Evolutionary conservation across 2,329 filamentous ascomycete genomes (phyloP).

Genomic region (Pyricularia grisea): DNA sequence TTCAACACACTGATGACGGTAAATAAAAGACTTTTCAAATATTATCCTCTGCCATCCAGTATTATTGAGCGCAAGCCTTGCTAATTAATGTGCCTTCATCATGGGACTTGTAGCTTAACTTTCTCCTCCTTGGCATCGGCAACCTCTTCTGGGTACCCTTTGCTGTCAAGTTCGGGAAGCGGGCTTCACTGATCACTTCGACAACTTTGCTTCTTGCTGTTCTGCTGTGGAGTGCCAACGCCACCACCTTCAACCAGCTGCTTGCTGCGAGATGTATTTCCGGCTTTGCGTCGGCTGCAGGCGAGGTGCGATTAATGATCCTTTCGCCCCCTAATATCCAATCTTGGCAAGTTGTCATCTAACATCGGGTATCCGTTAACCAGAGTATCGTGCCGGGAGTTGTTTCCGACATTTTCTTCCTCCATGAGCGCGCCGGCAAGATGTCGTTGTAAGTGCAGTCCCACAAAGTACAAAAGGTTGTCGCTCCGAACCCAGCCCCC

Average conservation of each 20-base stretch:
- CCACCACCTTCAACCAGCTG: conserved; percentile 19
- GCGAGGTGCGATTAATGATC: conserved; percentile 4
- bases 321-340: neutral
- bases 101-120: conserved; percentile 8
- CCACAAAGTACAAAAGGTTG: neutral
- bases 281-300: conserved; percentile 15
- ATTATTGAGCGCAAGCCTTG: neutral
- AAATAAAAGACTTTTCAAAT: neutral
- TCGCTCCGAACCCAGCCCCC: neutral
- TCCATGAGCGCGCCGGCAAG: conserved; percentile 8
- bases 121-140: conserved; percentile 14
- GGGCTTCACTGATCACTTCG: conserved; percentile 21
- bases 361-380: neutral
- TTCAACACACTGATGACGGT: neutral
- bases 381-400: conserved; percentile 9
- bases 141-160: conserved; percentile 25
- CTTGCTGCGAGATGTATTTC: conserved; percentile 21
- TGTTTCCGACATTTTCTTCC: conserved; percentile 9
- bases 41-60: neutral
- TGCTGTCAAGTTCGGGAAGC: conserved; percentile 23
- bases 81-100: neutral
- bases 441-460: conserved; percentile 6
- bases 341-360: neutral
- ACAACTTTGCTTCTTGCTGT: conserved; percentile 20
- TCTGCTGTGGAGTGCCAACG: conserved; percentile 21